Conservation (phyloP, 2,329 filamentous ascomycete species). For the Cladosporium colombiae region DNA sequence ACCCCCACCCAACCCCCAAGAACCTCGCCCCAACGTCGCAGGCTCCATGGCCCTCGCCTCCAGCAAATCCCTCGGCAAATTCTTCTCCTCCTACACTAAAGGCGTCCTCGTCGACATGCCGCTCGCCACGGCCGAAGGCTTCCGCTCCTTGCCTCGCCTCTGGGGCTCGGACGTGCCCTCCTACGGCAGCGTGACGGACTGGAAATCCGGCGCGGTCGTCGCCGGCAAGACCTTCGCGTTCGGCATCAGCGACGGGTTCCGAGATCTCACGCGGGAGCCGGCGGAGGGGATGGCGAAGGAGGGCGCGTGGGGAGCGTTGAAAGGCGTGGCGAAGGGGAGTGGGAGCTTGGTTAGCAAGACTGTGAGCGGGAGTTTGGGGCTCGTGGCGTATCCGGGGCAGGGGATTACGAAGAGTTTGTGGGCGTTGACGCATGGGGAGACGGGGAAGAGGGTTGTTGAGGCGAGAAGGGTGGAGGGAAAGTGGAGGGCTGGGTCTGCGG, state of each 20-base stretch:
- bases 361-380: conserved; percentile 11
- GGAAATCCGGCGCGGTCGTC: conserved; percentile 8
- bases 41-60: conserved; percentile 17
- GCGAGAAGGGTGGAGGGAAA: conserved; percentile 7
- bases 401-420: conserved; percentile 18
- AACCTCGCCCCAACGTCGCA: conserved; percentile 10
- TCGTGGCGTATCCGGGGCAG: conserved; percentile 16
- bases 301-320: conserved; percentile 13
- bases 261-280: conserved; percentile 2
- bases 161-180: conserved; percentile 5
- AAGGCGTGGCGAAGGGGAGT: conserved; percentile 18
- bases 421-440: conserved; percentile 17
- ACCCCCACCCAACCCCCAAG: too few species aligned
- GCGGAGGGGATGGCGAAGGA: conserved; percentile 4
- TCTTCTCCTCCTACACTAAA: conserved; percentile 11
- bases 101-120: conserved; percentile 19
- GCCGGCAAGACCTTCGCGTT: conserved; percentile 8
- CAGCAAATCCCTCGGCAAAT: conserved; percentile 14
- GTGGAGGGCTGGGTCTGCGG: conserved; percentile 13
- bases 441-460: conserved; percentile 3
- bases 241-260: conserved; percentile 11
- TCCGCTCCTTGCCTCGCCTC: conserved; percentile 17
- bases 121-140: conserved; percentile 17
- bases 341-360: conserved; percentile 18
- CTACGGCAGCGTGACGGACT: conserved; percentile 18